These are phyloP conservation scores for Coemansia sp. DNA, from an alignment of 192 early-diverging fungal genomes.

Conservation along the genomic window DNA sequence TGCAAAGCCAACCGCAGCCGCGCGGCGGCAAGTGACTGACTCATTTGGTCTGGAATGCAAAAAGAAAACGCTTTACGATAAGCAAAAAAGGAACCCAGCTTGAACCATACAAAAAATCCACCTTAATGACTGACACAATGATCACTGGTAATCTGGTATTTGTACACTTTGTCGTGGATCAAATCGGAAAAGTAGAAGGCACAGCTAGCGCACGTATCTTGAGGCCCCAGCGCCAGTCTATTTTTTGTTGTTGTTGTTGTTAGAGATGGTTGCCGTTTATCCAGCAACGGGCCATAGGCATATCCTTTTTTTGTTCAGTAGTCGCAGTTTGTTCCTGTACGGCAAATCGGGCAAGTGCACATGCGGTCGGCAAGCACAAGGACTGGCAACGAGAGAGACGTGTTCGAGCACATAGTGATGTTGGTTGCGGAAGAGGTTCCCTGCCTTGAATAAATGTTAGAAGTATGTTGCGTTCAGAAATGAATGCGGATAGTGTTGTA, in stretches of 20 bases:
- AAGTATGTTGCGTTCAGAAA: too few relatives aligned
- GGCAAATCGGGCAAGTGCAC: constrained; percentile 45
- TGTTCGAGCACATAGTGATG: not conserved
- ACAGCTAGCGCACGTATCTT: too few relatives aligned
- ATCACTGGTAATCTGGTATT: too few relatives aligned
- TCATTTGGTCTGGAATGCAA: constrained; percentile 9
- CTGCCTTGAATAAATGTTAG: too few relatives aligned
- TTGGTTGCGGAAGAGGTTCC: too few relatives aligned
- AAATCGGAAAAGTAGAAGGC: not conserved
- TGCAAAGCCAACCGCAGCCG: not conserved
- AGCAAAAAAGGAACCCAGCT: not conserved
- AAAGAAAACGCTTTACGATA: not conserved
- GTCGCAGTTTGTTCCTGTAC: constrained; percentile 26
- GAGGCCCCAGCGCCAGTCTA: not conserved
- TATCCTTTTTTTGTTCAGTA: not conserved
- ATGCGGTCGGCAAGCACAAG: constrained; percentile 18
- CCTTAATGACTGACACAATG: too few relatives aligned
- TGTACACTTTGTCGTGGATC: not conserved
- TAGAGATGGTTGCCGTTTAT: too few relatives aligned
- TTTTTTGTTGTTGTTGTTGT: not conserved
- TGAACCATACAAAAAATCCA: not conserved
- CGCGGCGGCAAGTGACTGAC: constrained; percentile 25
- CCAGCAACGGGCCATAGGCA: not conserved
- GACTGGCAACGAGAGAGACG: not conserved
- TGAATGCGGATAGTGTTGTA: too few relatives aligned